Conservation (phyloP, 179 eudicot genomes). For the Actinidia chinensis region DNA sequence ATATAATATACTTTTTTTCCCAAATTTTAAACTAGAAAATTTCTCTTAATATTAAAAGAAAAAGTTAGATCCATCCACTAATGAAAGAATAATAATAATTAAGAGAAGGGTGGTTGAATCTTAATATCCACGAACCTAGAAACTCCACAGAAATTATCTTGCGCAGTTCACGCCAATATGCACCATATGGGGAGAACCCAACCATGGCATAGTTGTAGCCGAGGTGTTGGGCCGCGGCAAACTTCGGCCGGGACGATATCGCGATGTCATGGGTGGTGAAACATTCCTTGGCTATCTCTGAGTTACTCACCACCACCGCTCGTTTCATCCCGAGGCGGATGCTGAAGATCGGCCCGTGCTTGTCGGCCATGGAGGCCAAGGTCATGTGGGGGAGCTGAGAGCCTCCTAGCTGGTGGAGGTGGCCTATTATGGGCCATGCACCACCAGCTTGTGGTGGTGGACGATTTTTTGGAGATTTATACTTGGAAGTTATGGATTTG, state of each 20-base stretch:
- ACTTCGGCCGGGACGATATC: slow-evolving; percentile 19
- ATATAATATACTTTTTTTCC: too few species aligned
- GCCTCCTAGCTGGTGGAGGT: slow-evolving; percentile 24
- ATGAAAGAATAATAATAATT: too few species aligned
- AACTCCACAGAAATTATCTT: slow-evolving; percentile 26
- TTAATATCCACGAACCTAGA: slow-evolving; percentile 5
- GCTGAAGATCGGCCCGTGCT: slow-evolving; percentile 31
- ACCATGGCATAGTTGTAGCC: slow-evolving; percentile 29
- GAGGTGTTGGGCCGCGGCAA: slow-evolving; percentile 10
- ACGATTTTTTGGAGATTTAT: slow-evolving; percentile 16
- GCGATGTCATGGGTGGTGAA: slow-evolving; percentile 29
- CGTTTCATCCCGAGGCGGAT: slow-evolving; percentile 22
- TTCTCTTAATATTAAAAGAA: too few species aligned
- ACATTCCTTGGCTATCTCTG: slow-evolving; percentile 29
- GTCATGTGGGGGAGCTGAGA: slow-evolving; percentile 19
- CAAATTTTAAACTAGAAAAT: too few species aligned
- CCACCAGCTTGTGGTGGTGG: slow-evolving; percentile 28
- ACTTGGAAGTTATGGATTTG: not conserved
- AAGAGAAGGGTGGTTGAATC: too few species aligned
- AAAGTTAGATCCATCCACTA: too few species aligned
- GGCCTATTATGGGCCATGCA: slow-evolving; percentile 34
- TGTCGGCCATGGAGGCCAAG: slow-evolving; percentile 24
- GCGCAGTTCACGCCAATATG: slow-evolving; percentile 32
- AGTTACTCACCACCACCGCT: slow-evolving; percentile 20
- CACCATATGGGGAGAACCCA: slow-evolving; percentile 25